Evolutionary conservation across 129 eudicot genomes (phyloP), one percentile per base, ranked within the genome.

Genomic region (Chrysanthemum makinoi): DNA sequence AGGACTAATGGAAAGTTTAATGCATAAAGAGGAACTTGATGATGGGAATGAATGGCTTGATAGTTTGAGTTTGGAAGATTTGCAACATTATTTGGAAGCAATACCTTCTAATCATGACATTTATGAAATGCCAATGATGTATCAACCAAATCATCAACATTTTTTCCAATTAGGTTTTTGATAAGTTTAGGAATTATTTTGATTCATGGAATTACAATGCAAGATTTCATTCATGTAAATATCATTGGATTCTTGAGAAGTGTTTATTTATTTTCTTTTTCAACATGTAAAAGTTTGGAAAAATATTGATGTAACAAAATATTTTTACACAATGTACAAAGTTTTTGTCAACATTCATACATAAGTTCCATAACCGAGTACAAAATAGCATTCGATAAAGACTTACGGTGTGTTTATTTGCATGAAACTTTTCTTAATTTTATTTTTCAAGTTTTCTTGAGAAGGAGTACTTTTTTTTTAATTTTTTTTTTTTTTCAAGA

Each of bases 31-130:
- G 11, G 53, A 61, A 10, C 2, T 35, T 12, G 50, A 58, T 19
- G 74, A 68, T 60, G 80, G 63, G 19, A 76, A 68, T 68, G 80
- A 68, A 3, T 76, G 80, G 80, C 10, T 68, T 18, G 80, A 76
- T 0, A 13, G 70, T 76, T 68, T 76, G 63, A 76, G 80, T 48
- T 49, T 68, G 80, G 75, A 76, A 59, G 80, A 76, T 68, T 15
- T 76, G 69, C 80, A 76, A 3, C 30, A 60, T 30, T 72, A 15
- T 12, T 26, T 78, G 47, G 73, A 71, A 78, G 62, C 62, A 56
- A 71, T 78, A 72, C 72, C 81, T 22, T 76, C 81, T 2, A 47
- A 44, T 70, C 51, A 62, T 53, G 66, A 77, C 35, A 15, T 70
- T 4, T 28, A 58, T 70, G 72, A 62, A 10, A 44, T 63, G 77